Percentiles rank a stretch among this genome's conserved stretches.
phyloP scores from a whole-genome alignment of 2,329 filamentous ascomycete species.

The Xylariaceae sp. region DNA sequence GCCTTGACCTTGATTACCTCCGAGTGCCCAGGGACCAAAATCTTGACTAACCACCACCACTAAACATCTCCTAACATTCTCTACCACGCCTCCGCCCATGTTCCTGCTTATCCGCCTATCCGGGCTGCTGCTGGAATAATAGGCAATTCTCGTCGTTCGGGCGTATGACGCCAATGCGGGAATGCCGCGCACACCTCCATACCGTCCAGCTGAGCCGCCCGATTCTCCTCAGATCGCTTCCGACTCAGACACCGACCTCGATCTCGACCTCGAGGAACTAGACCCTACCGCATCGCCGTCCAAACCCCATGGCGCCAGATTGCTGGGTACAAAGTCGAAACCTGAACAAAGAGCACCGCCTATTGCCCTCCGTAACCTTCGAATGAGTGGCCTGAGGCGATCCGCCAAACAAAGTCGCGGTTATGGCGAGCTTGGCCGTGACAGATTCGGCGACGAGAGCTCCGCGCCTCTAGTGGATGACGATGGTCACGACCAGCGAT shows the following conservation, averaged over 20 bases:
- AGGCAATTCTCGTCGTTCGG: conserved; percentile 7
- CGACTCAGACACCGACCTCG: conserved; percentile 72
- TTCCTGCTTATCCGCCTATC: neutral
- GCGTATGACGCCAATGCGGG: conserved; percentile 39
- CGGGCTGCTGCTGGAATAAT: neutral
- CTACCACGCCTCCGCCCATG: neutral
- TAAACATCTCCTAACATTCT: neutral
- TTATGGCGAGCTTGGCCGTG: conserved; percentile 56
- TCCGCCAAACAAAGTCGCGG: conserved; percentile 48
- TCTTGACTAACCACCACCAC: neutral
- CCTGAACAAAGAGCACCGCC: conserved; percentile 45
- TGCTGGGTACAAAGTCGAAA: conserved; percentile 47
- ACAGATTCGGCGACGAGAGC: conserved; percentile 59
- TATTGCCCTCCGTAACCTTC: conserved; percentile 67
- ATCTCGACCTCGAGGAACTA: conserved; percentile 74
- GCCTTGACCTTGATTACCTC: neutral
- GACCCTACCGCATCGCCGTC: conserved; percentile 51
- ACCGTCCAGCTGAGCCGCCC: conserved; percentile 54
- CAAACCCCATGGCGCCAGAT: conserved; percentile 32
- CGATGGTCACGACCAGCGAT: conserved; percentile 48
- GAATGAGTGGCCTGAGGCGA: conserved; percentile 59
- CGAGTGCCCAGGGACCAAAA: neutral
- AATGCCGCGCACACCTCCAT: conserved; percentile 52
- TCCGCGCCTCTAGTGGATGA: conserved; percentile 61
- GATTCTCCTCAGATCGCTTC: conserved; percentile 63